Evolutionary conservation across 1,139 yeast species (phyloP), one percentile per base, ranked within the genome.

Genomic region (Candida sanyaensis): DNA sequence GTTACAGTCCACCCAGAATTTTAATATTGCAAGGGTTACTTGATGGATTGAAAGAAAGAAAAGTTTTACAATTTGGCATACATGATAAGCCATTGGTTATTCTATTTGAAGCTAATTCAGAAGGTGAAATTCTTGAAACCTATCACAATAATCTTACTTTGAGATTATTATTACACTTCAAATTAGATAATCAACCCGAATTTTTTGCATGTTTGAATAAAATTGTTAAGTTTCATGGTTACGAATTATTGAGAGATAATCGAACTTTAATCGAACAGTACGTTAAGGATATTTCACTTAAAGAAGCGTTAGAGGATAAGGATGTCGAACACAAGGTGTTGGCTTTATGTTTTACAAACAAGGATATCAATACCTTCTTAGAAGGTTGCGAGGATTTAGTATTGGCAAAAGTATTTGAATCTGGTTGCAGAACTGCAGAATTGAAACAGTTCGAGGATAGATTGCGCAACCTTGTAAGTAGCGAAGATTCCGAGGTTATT

Each of bases 1-100:
- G 84, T 0, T 90, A 82, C 65, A 96, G 84, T 53, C 89, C 92
- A 1, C 81, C 93, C 0, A 78, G 90, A 61, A 75, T 87, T 1
- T 86, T 81, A 55, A 66, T 86, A 2, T 60, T 83, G 1, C 65
- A 71, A 30, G 96, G 96, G 6, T 57, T 88, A 8, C 60, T 80
- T 10, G 57, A 67, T 6, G 92, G 89, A 0, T 65, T 87, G 32
- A 60, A 65, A 33, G 60, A 59, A 0, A 57, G 55, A 51, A 41
- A 59, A 50, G 55, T 60, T 8, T 53, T 69, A 42, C 55, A 48
- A 52, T 75, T 37, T 55, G 84, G 57, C 32, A 56, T 34, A 5
- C 68, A 52, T 48, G 73, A 61, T 41, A 48, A 10, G 61, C 49
- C 64, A 3, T 60, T 86, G 29, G 54, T 69, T 21, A 66, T 69